These are phyloP conservation scores for Penicillium desertorum DNA, from an alignment of 495 filamentous ascomycete genomes.

Conservation along the genomic window DNA sequence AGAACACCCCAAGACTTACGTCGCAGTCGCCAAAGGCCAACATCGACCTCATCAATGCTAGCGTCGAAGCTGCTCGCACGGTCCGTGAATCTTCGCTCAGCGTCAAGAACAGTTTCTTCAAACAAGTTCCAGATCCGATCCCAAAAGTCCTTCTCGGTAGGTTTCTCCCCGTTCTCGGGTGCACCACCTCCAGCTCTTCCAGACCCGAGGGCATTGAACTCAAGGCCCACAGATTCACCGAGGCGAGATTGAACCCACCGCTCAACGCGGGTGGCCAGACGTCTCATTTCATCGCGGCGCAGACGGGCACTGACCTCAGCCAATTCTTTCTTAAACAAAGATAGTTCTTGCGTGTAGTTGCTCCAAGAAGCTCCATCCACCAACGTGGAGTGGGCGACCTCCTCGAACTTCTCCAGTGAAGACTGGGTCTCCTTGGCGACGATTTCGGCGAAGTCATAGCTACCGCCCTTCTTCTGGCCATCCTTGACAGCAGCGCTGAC, in stretches of 20 bases:
- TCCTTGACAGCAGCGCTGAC: slow-evolving; percentile 80
- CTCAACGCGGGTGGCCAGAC: slow-evolving; percentile 85
- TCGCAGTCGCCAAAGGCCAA: slow-evolving; percentile 88
- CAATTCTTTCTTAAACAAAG: slow-evolving; percentile 72
- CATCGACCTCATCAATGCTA: slow-evolving; percentile 83
- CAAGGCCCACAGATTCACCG: slow-evolving; percentile 81
- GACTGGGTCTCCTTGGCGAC: slow-evolving; percentile 78
- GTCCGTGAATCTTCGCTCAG: slow-evolving; percentile 79
- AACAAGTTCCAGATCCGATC: slow-evolving; percentile 93
- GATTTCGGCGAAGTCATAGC: slow-evolving; percentile 93
- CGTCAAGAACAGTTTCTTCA: slow-evolving; percentile 77
- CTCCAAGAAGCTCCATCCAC: slow-evolving; percentile 83
- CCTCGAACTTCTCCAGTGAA: slow-evolving; percentile 71
- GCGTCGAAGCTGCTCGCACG: slow-evolving; percentile 92
- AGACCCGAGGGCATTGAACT: slow-evolving; percentile 91
- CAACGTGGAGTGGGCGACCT: slow-evolving; percentile 67
- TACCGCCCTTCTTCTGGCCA: slow-evolving; percentile 83
- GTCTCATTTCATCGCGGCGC: slow-evolving; percentile 91
- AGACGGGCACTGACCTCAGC: slow-evolving; percentile 79
- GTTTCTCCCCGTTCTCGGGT: slow-evolving; percentile 73
- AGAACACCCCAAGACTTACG: slow-evolving; percentile 93
- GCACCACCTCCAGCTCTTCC: slow-evolving; percentile 77
- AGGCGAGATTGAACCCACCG: slow-evolving; percentile 87
- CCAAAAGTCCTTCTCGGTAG: slow-evolving; percentile 84
- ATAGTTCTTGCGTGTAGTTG: slow-evolving; percentile 64